Conservation (phyloP, 306 rosid genomes). For the Notholithocarpus densiflorus region DNA sequence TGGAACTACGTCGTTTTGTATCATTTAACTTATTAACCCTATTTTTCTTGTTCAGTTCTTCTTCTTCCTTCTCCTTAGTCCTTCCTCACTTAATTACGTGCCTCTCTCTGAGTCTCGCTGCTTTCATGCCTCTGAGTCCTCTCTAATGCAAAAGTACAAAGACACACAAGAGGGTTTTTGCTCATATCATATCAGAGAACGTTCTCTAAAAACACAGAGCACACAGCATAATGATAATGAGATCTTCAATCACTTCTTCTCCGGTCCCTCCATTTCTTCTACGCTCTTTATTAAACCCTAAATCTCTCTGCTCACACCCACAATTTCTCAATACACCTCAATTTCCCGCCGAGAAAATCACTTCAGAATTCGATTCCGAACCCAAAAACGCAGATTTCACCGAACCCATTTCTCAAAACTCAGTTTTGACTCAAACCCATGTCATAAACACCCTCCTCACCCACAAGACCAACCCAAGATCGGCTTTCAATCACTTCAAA, state of each 20-base stretch:
- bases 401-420: not conserved
- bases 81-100: too few species aligned
- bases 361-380: not conserved
- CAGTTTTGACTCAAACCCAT: slow-evolving; percentile 15
- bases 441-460: slow-evolving; percentile 42
- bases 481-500: slow-evolving; percentile 48
- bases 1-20: too few species aligned
- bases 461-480: slow-evolving; percentile 39
- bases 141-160: too few species aligned
- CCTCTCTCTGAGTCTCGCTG: too few species aligned
- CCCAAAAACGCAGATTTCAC: not conserved
- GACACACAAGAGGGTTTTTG: too few species aligned
- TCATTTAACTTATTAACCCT: too few species aligned
- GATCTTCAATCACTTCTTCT: slow-evolving; percentile 22
- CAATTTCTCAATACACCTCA: not conserved
- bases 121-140: too few species aligned
- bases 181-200: too few species aligned
- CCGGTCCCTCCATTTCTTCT: slow-evolving; percentile 19
- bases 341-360: slow-evolving; percentile 7
- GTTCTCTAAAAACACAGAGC: too few species aligned
- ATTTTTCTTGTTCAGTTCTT: too few species aligned
- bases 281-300: slow-evolving; percentile 23
- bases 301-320: slow-evolving; percentile 23
- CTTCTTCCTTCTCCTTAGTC: too few species aligned
- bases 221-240: slow-evolving; percentile 1